These are phyloP conservation scores for Colletotrichum spinosum DNA, from an alignment of 2,329 filamentous ascomycete genomes.

Conservation along the genomic window DNA sequence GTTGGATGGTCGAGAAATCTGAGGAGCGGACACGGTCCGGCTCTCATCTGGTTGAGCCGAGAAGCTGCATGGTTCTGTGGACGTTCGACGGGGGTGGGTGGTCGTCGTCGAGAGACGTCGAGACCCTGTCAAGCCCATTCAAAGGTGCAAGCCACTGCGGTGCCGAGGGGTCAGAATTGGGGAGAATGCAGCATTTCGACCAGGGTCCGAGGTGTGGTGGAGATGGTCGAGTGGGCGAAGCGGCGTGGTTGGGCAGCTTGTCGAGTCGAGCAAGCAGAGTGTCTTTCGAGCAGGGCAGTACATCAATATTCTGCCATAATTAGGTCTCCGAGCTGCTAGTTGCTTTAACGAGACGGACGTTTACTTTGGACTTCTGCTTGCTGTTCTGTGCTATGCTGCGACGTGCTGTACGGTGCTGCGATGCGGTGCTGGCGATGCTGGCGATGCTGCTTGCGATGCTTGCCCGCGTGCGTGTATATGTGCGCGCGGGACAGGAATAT, in stretches of 20 bases:
- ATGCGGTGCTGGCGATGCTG: conserved; percentile 14
- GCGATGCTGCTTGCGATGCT: conserved; percentile 24
- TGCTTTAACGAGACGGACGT: conserved; percentile 20
- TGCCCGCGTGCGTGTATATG: conserved; percentile 31
- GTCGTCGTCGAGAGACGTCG: conserved; percentile 23
- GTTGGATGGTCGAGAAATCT: conserved; percentile 33
- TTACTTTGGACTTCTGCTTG: conserved; percentile 10
- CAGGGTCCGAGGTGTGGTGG: conserved; percentile 26
- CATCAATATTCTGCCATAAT: conserved; percentile 39
- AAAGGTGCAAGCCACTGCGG: conserved; percentile 36
- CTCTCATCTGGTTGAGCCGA: conserved; percentile 39
- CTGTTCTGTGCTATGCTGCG: not conserved
- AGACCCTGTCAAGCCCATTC: conserved; percentile 31
- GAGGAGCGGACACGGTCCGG: conserved; percentile 38
- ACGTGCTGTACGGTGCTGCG: conserved; percentile 7
- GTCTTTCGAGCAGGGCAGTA: conserved; percentile 32
- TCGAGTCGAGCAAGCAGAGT: conserved; percentile 31
- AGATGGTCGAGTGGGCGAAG: conserved; percentile 18
- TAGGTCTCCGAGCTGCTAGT: conserved; percentile 29
- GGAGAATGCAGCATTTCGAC: conserved; percentile 30
- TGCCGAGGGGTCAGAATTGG: conserved; percentile 38
- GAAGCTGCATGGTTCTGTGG: conserved; percentile 35
- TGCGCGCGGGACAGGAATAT: conserved; percentile 24
- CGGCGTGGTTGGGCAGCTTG: conserved; percentile 33
- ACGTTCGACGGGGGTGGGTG: conserved; percentile 2